A percentile compares a stretch with the other conserved stretches of the same genome.
phyloP scores from a whole-genome alignment of 2,329 filamentous ascomycete genomes.

The Cladophialophora carrionii region DNA sequence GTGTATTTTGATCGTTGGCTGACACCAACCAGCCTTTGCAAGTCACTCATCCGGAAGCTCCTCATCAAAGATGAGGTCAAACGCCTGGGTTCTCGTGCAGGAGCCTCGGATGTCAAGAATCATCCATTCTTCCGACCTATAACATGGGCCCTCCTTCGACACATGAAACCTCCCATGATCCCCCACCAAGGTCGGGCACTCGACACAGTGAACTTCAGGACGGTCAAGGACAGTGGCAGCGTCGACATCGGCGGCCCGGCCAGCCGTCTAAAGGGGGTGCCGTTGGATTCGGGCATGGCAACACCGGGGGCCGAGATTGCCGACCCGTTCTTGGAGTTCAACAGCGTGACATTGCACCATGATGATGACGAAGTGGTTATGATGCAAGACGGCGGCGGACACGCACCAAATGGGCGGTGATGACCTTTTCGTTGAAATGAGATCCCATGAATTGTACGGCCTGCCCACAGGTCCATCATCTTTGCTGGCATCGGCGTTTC shows the following conservation, averaged over 20 bases:
- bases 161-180: slow-evolving; percentile 97
- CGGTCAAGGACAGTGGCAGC: slow-evolving; percentile 95
- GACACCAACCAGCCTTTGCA: slow-evolving; percentile 72
- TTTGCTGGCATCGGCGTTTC: slow-evolving; percentile 23
- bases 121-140: slow-evolving; percentile 96
- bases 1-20: slow-evolving; percentile 36
- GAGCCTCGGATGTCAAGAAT: slow-evolving; percentile 93
- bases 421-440: not conserved
- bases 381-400: slow-evolving; percentile 32
- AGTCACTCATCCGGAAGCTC: slow-evolving; percentile 92
- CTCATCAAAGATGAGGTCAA: slow-evolving; percentile 97
- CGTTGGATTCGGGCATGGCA: slow-evolving; percentile 79
- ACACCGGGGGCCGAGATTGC: slow-evolving; percentile 80
- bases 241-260: slow-evolving; percentile 66
- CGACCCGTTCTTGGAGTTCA: slow-evolving; percentile 98
- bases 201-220: slow-evolving; percentile 95
- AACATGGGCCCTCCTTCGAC: slow-evolving; percentile 93
- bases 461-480: not conserved
- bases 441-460: slow-evolving; percentile 3
- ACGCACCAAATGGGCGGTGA: slow-evolving; percentile 29
- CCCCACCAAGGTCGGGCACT: slow-evolving; percentile 86
- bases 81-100: slow-evolving; percentile 87
- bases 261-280: slow-evolving; percentile 70
- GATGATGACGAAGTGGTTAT: slow-evolving; percentile 72
- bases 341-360: slow-evolving; percentile 95